phyloP scores from a whole-genome alignment of 768 basidiomycete genomes.

The Cantharellus anzutake region DNA sequence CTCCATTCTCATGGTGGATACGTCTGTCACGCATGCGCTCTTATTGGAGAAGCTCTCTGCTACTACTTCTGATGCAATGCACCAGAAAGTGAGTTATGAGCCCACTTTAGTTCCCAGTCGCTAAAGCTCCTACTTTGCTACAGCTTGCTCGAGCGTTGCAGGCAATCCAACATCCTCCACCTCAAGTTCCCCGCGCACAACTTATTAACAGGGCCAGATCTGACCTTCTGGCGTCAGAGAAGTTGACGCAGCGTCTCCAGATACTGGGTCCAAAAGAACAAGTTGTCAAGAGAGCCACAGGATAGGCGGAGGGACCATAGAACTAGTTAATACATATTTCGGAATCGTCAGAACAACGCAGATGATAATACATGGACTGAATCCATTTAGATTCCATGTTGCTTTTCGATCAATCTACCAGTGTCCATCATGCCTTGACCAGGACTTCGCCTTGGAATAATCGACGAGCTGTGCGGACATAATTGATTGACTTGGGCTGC shows the following conservation, averaged over 20 bases:
- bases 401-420: neutral
- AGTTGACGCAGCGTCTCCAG: conserved; percentile 35
- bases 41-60: conserved; percentile 32
- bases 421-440: neutral
- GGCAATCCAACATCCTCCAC: conserved; percentile 31
- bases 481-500: neutral
- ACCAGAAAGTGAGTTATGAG: conserved; percentile 31
- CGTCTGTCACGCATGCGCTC: conserved; percentile 26
- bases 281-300: neutral
- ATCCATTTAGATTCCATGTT: neutral
- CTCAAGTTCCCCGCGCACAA: conserved; percentile 25
- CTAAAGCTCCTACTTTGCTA: neutral
- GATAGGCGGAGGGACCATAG: neutral
- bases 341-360: neutral
- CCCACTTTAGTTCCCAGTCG: neutral
- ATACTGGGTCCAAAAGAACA: neutral
- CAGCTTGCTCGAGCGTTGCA: conserved; percentile 39
- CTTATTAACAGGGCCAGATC: conserved; percentile 39
- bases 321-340: neutral
- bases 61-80: conserved; percentile 27
- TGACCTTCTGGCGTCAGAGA: conserved; percentile 51
- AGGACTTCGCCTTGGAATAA: neutral
- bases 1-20: conserved; percentile 33
- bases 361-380: neutral
- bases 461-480: neutral